Conservation (phyloP, 2,329 filamentous ascomycete species). For the Dactylella cylindrospora region DNA sequence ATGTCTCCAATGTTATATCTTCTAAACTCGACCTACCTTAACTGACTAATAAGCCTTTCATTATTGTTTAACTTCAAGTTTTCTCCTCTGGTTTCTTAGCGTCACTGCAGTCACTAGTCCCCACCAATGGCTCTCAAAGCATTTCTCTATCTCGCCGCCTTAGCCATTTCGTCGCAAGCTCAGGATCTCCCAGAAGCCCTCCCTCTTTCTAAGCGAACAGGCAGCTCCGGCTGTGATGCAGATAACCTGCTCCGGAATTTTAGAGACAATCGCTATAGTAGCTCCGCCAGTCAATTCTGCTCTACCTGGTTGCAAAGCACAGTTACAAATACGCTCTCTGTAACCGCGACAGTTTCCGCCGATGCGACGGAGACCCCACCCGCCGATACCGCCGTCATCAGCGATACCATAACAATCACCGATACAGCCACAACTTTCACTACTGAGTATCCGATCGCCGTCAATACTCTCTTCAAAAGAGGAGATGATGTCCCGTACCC, state of each 20-base stretch:
- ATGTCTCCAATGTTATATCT: too few relatives aligned
- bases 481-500: constrained; percentile 25
- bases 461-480: too few relatives aligned
- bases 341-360: not conserved
- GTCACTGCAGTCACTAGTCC: too few relatives aligned
- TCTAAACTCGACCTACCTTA: too few relatives aligned
- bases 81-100: not conserved
- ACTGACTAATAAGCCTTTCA: too few relatives aligned
- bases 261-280: constrained; percentile 8
- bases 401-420: not conserved
- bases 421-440: too few relatives aligned
- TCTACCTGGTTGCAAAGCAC: constrained; percentile 16
- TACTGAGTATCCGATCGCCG: too few relatives aligned
- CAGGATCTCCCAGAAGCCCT: not conserved
- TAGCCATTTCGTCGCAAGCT: not conserved
- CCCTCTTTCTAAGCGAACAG: constrained; percentile 1
- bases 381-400: not conserved
- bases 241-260: constrained; percentile 12
- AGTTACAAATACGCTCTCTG: not conserved
- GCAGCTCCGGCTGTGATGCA: constrained; percentile 6
- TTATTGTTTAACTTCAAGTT: too few relatives aligned
- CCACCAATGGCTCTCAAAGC: constrained; percentile 5
- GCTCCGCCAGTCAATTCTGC: constrained; percentile 12
- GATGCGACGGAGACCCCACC: constrained; percentile 2
- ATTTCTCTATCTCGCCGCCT: not conserved